Percentiles rank a stretch among this genome's conserved stretches.
Evolutionary conservation across 306 rosid genomes (phyloP).

Genomic region (Cicer judaicum): DNA sequence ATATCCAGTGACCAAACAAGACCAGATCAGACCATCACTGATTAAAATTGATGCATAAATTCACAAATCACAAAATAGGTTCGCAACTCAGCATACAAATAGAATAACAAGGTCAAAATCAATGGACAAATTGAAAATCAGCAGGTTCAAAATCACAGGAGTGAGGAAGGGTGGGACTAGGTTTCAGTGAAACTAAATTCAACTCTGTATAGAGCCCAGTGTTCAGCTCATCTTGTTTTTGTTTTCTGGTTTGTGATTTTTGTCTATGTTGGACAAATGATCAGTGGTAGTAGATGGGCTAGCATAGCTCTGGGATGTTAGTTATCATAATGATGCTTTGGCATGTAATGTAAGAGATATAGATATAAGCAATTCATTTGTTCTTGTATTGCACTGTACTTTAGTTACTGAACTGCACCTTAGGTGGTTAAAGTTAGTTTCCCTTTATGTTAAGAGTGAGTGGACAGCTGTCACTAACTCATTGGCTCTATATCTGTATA

Average conservation of each 20-base stretch:
- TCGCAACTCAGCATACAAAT: background rate
- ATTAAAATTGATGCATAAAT: constrained; percentile 8
- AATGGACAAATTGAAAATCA: background rate
- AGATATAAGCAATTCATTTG: too few relatives aligned
- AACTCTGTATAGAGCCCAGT: background rate
- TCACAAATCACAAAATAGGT: constrained; percentile 3
- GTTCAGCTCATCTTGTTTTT: background rate
- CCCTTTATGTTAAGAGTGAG: too few relatives aligned
- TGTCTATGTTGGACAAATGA: background rate
- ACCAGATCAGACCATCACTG: background rate
- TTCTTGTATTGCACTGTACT: too few relatives aligned
- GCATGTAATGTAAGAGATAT: background rate
- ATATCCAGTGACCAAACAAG: background rate
- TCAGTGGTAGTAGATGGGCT: background rate
- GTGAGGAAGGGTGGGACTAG: background rate
- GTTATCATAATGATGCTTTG: background rate
- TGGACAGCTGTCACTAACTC: too few relatives aligned
- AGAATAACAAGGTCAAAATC: constrained; percentile 10
- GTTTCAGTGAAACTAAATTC: background rate
- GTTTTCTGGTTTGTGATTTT: constrained; percentile 1
- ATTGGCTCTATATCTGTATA: too few relatives aligned
- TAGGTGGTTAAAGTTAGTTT: too few relatives aligned
- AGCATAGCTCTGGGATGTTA: background rate
- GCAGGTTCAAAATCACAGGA: background rate
- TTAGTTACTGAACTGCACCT: too few relatives aligned